Evolutionary conservation across 2,329 filamentous ascomycete genomes (phyloP).

Genomic region (Ascochyta koolunga): DNA sequence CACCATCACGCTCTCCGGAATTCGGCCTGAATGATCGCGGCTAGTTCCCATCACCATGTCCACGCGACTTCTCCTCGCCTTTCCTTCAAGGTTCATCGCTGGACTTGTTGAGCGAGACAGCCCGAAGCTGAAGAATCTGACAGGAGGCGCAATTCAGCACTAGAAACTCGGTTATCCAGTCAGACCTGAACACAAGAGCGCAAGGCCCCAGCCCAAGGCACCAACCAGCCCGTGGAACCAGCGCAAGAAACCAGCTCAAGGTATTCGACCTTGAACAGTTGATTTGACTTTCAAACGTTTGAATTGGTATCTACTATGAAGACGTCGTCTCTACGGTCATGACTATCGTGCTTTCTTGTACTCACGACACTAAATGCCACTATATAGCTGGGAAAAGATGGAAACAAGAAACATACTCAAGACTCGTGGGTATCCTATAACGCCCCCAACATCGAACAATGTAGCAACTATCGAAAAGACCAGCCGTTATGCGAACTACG

Average conservation of each 20-base stretch:
- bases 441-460: constrained; percentile 26
- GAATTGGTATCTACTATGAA: constrained; percentile 23
- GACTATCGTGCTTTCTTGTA: constrained; percentile 12
- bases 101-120: background rate
- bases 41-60: no score
- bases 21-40: constrained; percentile 6
- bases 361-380: constrained; percentile 5
- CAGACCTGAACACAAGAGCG: background rate
- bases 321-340: constrained; percentile 8
- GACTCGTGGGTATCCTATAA: constrained; percentile 37
- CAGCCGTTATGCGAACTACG: constrained; percentile 17
- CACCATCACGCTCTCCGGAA: constrained; percentile 9
- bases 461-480: constrained; percentile 11
- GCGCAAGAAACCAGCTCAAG: no score
- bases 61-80: background rate
- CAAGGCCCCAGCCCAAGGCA: background rate
- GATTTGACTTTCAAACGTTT: background rate
- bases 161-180: background rate
- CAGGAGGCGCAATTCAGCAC: constrained; percentile 6
- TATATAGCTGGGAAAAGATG: constrained; percentile 4
- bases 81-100: constrained; percentile 5
- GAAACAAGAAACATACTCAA: constrained; percentile 22
- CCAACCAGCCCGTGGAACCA: no score
- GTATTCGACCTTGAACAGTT: no score
- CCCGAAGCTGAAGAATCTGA: constrained; percentile 4